A percentile compares a stretch with the other conserved stretches of the same genome.
These are phyloP conservation scores for Naematelia aurantialba DNA, from an alignment of 768 basidiomycete genomes.

Conservation along the genomic window DNA sequence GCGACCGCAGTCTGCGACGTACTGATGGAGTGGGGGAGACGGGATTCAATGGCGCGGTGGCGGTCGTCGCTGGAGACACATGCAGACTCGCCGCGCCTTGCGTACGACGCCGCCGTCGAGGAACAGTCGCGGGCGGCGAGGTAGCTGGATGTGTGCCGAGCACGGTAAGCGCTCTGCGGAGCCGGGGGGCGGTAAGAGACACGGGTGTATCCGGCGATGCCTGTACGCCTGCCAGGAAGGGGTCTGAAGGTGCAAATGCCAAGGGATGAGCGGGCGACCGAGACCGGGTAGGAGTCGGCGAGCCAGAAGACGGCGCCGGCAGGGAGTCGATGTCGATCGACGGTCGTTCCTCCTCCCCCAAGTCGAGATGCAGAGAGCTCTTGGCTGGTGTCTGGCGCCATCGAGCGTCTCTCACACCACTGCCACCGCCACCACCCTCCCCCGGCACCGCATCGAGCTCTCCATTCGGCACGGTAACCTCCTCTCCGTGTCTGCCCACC, in stretches of 20 bases:
- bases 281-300: conserved; percentile 6
- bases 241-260: background rate
- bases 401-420: background rate
- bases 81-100: conserved; percentile 12
- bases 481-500: conserved; percentile 9
- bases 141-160: conserved; percentile 5
- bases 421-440: background rate
- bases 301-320: background rate
- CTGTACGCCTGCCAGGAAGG: background rate
- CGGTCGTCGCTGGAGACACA: background rate
- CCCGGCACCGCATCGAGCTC: background rate
- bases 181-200: background rate
- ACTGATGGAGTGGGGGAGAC: conserved; percentile 21
- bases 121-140: background rate
- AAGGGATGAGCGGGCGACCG: conserved; percentile 22
- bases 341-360: background rate
- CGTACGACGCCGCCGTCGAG: conserved; percentile 4
- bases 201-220: background rate
- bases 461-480: background rate
- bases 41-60: background rate
- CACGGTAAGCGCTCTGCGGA: conserved; percentile 18
- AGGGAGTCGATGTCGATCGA: conserved; percentile 16
- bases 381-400: background rate
- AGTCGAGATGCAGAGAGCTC: background rate
- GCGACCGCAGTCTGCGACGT: conserved; percentile 11